Conservation (phyloP, 139 green algal species). For the Desmodesmus armatus region DNA sequence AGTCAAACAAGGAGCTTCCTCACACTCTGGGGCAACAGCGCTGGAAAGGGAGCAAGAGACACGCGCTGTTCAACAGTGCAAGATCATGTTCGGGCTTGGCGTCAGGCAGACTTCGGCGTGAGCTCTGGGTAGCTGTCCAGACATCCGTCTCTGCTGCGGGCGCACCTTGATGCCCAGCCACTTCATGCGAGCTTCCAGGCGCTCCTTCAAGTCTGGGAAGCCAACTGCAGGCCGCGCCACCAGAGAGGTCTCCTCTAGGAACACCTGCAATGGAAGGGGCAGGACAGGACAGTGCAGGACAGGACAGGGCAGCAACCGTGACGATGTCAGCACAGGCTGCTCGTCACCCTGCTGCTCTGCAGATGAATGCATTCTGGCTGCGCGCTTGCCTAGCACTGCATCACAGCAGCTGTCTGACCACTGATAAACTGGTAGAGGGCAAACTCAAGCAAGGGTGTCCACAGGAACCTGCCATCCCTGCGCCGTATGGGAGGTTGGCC, state of each 20-base stretch:
- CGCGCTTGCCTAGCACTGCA: neutral
- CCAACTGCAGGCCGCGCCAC: slow-evolving; percentile 90
- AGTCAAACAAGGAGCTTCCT: too few relatives aligned
- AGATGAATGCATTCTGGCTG: neutral
- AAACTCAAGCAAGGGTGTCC: too few relatives aligned
- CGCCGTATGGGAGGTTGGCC: neutral
- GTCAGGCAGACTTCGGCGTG: too few relatives aligned
- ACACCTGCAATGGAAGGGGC: slow-evolving; percentile 63
- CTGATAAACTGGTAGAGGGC: too few relatives aligned
- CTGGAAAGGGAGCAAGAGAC: too few relatives aligned
- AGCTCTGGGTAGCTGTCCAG: too few relatives aligned
- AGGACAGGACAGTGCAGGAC: too few relatives aligned
- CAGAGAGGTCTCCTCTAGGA: slow-evolving; percentile 96
- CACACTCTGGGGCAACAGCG: too few relatives aligned
- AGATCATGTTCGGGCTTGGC: too few relatives aligned
- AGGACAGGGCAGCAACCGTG: too few relatives aligned
- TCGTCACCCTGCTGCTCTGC: neutral
- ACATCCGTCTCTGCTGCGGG: too few relatives aligned
- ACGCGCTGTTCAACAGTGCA: too few relatives aligned
- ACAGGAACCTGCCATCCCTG: neutral
- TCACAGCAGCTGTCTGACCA: neutral
- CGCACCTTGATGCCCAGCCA: slow-evolving; percentile 87
- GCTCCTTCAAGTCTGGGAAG: slow-evolving; percentile 93
- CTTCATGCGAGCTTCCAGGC: slow-evolving; percentile 85
- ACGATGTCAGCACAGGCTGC: neutral